Conservation (phyloP, 2,329 filamentous ascomycete species). For the Fusarium begoniae region DNA sequence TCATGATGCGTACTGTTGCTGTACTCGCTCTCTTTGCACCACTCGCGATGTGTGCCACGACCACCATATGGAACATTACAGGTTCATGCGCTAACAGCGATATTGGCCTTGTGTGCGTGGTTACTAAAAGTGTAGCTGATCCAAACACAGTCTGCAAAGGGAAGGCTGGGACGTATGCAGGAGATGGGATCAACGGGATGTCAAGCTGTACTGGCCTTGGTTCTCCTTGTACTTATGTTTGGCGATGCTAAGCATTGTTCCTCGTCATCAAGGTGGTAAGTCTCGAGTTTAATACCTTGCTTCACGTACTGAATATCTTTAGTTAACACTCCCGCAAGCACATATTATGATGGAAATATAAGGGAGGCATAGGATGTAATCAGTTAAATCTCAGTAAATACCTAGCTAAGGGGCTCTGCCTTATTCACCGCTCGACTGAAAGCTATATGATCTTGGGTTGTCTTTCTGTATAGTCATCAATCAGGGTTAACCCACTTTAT, state of each 20-base stretch:
- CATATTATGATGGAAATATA: too few species aligned
- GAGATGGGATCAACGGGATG: neutral
- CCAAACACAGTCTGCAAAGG: neutral
- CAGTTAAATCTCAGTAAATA: fast-evolving
- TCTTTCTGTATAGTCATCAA: neutral
- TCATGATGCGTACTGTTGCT: neutral
- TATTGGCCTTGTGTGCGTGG: neutral
- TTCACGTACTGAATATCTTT: neutral
- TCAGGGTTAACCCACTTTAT: fast-evolving
- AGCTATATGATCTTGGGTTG: fast-evolving
- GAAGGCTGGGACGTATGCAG: neutral
- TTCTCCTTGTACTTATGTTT: neutral
- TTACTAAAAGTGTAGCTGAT: neutral
- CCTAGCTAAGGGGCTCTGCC: fast-evolving
- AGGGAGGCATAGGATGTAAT: fast-evolving
- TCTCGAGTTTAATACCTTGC: fast-evolving
- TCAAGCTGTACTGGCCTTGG: neutral
- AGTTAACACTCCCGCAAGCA: too few species aligned
- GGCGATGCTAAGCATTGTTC: neutral
- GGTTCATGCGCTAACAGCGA: neutral
- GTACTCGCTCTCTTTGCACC: neutral
- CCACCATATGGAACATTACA: neutral
- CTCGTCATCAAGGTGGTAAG: neutral
- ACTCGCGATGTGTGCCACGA: too few species aligned
- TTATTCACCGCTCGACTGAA: fast-evolving